Percentiles rank a stretch among this genome's conserved stretches.
Evolutionary conservation across 768 basidiomycete genomes (phyloP).

Genomic region (Cyclocybe cylindracea): DNA sequence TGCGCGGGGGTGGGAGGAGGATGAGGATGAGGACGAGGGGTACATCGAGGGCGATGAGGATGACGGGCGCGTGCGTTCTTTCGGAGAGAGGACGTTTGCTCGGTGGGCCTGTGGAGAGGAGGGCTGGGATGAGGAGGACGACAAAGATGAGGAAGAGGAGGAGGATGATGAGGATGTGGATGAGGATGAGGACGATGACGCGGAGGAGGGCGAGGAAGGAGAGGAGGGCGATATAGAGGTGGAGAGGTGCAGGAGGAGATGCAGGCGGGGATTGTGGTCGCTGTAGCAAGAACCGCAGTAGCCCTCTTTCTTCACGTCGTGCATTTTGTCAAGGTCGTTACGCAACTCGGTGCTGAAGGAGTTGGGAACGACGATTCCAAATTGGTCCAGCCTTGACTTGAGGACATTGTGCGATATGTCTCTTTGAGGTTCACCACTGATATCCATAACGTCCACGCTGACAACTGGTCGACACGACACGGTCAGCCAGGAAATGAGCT

Average conservation of each 20-base stretch:
- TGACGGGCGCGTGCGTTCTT: conserved; percentile 18
- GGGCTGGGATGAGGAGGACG: too few species aligned
- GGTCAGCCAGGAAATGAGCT: neutral
- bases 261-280: conserved; percentile 46
- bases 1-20: conserved; percentile 2
- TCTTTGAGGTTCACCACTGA: conserved; percentile 92
- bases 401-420: conserved; percentile 88
- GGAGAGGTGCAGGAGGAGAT: conserved; percentile 19
- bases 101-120: conserved; percentile 20
- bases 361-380: conserved; percentile 60
- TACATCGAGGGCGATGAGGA: too few species aligned
- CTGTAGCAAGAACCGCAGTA: conserved; percentile 99
- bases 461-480: conserved; percentile 58
- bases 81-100: conserved; percentile 23
- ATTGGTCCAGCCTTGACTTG: conserved; percentile 73
- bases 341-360: conserved; percentile 63
- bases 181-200: conserved; percentile 17
- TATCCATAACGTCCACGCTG: conserved; percentile 97
- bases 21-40: too few species aligned
- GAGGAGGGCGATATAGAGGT: conserved; percentile 13
- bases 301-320: conserved; percentile 52
- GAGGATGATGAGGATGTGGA: conserved; percentile 16
- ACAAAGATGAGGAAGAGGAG: too few species aligned
- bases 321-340: conserved; percentile 86
- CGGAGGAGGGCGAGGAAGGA: too few species aligned